A percentile compares a stretch with the other conserved stretches of the same genome.
phyloP scores from a whole-genome alignment of 2,329 filamentous ascomycete genomes.

The Colletotrichum liaoningense region DNA sequence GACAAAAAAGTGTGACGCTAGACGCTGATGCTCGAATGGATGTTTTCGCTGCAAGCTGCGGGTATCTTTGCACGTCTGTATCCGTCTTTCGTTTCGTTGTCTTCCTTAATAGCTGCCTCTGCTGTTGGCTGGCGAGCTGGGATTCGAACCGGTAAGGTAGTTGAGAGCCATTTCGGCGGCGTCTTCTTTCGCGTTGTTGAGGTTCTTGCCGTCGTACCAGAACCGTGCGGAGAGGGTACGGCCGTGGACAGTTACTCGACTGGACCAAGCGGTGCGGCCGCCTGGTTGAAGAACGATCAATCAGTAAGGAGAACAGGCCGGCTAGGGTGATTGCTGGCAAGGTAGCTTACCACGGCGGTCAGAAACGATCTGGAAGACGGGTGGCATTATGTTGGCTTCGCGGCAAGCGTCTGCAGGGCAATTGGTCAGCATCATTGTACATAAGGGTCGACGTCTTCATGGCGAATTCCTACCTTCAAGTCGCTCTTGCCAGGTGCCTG shows the following conservation, averaged over 20 bases:
- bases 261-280: conserved; percentile 91
- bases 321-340: not conserved
- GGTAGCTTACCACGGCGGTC: conserved; percentile 74
- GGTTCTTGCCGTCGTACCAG: conserved; percentile 91
- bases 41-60: conserved; percentile 14
- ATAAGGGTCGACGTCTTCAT: not conserved
- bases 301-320: conserved; percentile 5
- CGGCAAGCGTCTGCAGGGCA: conserved; percentile 65
- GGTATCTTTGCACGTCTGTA: not conserved
- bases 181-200: conserved; percentile 90
- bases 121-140: conserved; percentile 52
- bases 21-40: conserved; percentile 23
- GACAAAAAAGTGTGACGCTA: conserved; percentile 20
- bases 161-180: conserved; percentile 85
- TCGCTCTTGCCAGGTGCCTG: conserved; percentile 63
- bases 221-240: conserved; percentile 77
- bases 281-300: conserved; percentile 60
- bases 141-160: conserved; percentile 59
- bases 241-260: conserved; percentile 78
- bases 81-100: not conserved
- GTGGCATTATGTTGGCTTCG: conserved; percentile 62
- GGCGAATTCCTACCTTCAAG: conserved; percentile 60
- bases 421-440: conserved; percentile 22
- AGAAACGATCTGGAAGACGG: conserved; percentile 77
- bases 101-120: conserved; percentile 32